Evolutionary conservation across 2,329 filamentous ascomycete genomes (phyloP).

Genomic region (Aspergillus unguis): DNA sequence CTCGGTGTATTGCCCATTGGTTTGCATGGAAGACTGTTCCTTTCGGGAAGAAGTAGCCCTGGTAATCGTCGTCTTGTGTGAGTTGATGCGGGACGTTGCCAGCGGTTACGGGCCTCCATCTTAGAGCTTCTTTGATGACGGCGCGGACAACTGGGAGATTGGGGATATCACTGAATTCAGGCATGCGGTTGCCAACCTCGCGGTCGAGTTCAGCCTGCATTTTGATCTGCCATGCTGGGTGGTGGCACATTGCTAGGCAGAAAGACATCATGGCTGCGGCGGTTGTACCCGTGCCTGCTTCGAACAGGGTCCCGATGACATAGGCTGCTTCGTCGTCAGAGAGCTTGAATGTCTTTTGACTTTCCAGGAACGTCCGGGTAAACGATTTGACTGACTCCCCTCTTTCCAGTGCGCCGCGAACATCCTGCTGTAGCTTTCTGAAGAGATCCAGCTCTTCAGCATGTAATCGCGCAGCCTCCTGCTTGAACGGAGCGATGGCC

Average conservation of each 20-base stretch:
- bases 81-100: not conserved
- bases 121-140: not conserved
- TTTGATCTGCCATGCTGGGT: not conserved
- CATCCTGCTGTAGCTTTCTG: not conserved
- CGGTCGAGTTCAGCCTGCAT: not conserved
- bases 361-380: not conserved
- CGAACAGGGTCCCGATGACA: not conserved
- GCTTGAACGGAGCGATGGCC: not conserved
- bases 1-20: not conserved
- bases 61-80: not conserved
- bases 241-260: not conserved
- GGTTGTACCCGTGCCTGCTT: not conserved
- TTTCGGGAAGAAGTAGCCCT: not conserved
- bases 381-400: not conserved
- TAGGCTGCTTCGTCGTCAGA: not conserved
- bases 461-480: not conserved
- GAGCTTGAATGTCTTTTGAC: not conserved
- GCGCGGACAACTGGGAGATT: not conserved
- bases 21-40: not conserved
- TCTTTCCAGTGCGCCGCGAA: not conserved
- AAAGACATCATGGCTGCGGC: not conserved
- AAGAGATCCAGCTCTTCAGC: not conserved
- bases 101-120: not conserved
- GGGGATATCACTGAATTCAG: not conserved
- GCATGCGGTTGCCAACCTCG: conserved; percentile 24